phyloP scores from a whole-genome alignment of 106 monocot species.

The Phalaenopsis aphrodite region DNA sequence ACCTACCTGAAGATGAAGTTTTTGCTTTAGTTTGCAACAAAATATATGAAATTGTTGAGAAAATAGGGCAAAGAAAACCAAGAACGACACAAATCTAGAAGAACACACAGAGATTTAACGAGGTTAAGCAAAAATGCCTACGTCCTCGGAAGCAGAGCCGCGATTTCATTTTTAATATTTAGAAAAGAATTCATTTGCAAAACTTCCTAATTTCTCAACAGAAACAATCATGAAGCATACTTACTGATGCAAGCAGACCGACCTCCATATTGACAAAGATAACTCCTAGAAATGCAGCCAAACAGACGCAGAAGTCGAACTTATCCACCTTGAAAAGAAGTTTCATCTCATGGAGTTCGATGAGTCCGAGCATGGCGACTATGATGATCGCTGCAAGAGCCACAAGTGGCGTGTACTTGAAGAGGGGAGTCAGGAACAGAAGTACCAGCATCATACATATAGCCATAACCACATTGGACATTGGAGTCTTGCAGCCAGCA shows the following conservation, averaged over 20 bases:
- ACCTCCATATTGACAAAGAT: slow-evolving; percentile 52
- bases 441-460: slow-evolving; percentile 78
- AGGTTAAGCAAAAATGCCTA: too few species aligned
- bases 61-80: too few species aligned
- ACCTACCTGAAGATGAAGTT: slow-evolving; percentile 32
- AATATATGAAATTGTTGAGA: too few species aligned
- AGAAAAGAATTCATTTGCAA: neutral
- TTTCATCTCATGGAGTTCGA: slow-evolving; percentile 48
- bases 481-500: slow-evolving; percentile 61
- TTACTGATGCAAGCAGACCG: slow-evolving; percentile 62
- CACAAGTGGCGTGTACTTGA: slow-evolving; percentile 80
- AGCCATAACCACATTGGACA: slow-evolving; percentile 75
- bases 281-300: slow-evolving; percentile 73
- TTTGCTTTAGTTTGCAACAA: neutral
- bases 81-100: too few species aligned
- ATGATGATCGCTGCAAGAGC: slow-evolving; percentile 72
- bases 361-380: slow-evolving; percentile 74
- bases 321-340: slow-evolving; percentile 73
- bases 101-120: too few species aligned
- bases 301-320: slow-evolving; percentile 78
- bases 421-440: slow-evolving; percentile 74
- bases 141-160: too few species aligned
- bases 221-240: neutral
- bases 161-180: too few species aligned
- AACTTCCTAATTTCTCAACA: neutral